These are phyloP conservation scores for Linum lewisii DNA, from an alignment of 345 rosid species.

Conservation along the genomic window DNA sequence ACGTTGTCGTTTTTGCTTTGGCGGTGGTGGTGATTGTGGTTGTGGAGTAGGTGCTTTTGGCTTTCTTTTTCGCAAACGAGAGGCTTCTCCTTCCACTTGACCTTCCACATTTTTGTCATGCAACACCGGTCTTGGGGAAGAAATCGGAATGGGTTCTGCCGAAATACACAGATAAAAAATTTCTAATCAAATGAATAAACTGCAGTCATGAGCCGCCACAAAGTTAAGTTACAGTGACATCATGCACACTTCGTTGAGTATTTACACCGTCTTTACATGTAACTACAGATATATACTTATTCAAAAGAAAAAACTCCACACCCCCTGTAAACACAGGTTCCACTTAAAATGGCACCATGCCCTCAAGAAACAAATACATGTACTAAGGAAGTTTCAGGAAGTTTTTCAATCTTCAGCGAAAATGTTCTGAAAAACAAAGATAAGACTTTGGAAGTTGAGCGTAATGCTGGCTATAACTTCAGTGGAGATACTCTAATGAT, in stretches of 20 bases:
- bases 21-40: neutral
- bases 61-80: constrained; percentile 29
- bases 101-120: constrained; percentile 16
- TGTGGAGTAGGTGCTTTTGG: constrained; percentile 9
- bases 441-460: too few species aligned
- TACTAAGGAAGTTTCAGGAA: too few species aligned
- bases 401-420: too few species aligned
- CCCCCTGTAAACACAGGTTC: too few species aligned
- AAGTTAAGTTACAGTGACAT: neutral
- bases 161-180: neutral
- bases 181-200: neutral
- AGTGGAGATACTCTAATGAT: too few species aligned
- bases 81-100: constrained; percentile 18
- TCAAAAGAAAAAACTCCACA: too few species aligned
- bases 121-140: constrained; percentile 16
- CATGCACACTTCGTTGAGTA: too few species aligned
- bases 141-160: constrained; percentile 24
- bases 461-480: too few species aligned
- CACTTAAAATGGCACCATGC: too few species aligned
- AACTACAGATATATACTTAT: too few species aligned
- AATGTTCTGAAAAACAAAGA: too few species aligned
- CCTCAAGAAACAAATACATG: too few species aligned
- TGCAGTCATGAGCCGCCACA: neutral
- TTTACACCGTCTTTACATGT: neutral
- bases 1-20: neutral